Percentiles rank a stretch among this genome's conserved stretches.
These are phyloP conservation scores for Malus asiatica DNA, from an alignment of 306 rosid genomes.

Conservation along the genomic window DNA sequence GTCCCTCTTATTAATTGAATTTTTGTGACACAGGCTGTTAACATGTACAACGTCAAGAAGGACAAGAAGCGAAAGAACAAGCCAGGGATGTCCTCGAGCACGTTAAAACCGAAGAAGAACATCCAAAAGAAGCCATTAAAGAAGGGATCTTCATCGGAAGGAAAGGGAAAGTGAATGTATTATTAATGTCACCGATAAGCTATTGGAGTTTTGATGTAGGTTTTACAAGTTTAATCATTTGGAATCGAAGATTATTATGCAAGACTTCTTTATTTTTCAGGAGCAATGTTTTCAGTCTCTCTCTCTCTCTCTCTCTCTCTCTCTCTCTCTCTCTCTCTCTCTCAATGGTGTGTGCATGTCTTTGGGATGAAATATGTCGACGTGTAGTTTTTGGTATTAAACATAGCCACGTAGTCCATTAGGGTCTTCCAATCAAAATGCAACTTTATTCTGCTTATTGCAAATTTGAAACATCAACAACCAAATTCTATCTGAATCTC, in stretches of 20 bases:
- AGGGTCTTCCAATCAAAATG: neutral
- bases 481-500: neutral
- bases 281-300: neutral
- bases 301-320: neutral
- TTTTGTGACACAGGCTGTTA: conserved; percentile 53
- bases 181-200: conserved; percentile 13
- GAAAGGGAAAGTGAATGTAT: conserved; percentile 43
- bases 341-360: neutral
- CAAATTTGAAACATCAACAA: neutral
- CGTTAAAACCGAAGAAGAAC: conserved; percentile 58
- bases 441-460: neutral
- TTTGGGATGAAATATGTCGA: neutral
- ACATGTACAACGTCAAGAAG: conserved; percentile 64
- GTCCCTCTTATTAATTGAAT: neutral
- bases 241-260: neutral
- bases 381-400: neutral
- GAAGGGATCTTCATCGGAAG: conserved; percentile 51
- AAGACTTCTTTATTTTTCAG: neutral
- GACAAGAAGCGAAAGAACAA: conserved; percentile 49
- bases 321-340: neutral
- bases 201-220: conserved; percentile 13
- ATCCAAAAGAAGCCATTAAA: conserved; percentile 35
- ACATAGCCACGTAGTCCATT: neutral
- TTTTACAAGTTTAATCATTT: conserved; percentile 1
- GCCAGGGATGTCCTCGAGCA: conserved; percentile 39